Percentiles rank a stretch among this genome's conserved stretches.
Evolutionary conservation across 2,329 filamentous ascomycete species (phyloP).

Genomic region (Thelonectria discophora): DNA sequence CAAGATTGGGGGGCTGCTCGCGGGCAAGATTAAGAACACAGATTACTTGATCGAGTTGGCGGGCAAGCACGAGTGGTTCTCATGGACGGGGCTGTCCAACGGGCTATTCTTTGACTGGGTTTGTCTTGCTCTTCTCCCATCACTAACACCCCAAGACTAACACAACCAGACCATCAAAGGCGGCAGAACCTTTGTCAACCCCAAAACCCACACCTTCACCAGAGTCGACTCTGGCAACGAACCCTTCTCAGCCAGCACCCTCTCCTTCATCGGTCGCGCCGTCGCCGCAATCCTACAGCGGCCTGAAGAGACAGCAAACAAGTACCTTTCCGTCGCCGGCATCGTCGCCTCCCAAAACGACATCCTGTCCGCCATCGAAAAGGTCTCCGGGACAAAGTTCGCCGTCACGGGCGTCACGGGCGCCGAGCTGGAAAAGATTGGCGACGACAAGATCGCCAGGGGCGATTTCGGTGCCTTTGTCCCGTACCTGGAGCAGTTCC

Average conservation of each 20-base stretch:
- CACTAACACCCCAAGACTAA: background rate
- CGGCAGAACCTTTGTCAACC: slow-evolving; percentile 8
- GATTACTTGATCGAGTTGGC: slow-evolving; percentile 29
- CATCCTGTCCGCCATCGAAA: slow-evolving; percentile 62
- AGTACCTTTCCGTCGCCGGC: slow-evolving; percentile 66
- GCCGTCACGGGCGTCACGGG: slow-evolving; percentile 51
- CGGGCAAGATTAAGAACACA: slow-evolving; percentile 9
- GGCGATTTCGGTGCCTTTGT: slow-evolving; percentile 44
- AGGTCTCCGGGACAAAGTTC: slow-evolving; percentile 62
- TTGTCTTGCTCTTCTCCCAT: slow-evolving; percentile 25
- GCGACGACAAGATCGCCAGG: slow-evolving; percentile 52
- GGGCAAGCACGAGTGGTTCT: slow-evolving; percentile 49
- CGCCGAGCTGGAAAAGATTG: slow-evolving; percentile 49
- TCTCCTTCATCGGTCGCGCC: slow-evolving; percentile 60
- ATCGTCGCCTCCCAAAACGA: slow-evolving; percentile 67
- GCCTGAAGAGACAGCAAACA: slow-evolving; percentile 63
- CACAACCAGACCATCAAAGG: slow-evolving; percentile 56
- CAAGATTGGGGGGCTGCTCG: slow-evolving; percentile 13
- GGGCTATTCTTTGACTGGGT: slow-evolving; percentile 71
- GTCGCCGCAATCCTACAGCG: slow-evolving; percentile 60
- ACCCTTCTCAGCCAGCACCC: slow-evolving; percentile 60
- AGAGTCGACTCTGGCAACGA: slow-evolving; percentile 66
- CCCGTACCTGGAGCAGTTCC: slow-evolving; percentile 15
- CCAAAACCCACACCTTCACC: slow-evolving; percentile 55
- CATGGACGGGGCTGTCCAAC: slow-evolving; percentile 67